phyloP scores from a whole-genome alignment of 768 basidiomycete species.

The Saitozyma sp. region DNA sequence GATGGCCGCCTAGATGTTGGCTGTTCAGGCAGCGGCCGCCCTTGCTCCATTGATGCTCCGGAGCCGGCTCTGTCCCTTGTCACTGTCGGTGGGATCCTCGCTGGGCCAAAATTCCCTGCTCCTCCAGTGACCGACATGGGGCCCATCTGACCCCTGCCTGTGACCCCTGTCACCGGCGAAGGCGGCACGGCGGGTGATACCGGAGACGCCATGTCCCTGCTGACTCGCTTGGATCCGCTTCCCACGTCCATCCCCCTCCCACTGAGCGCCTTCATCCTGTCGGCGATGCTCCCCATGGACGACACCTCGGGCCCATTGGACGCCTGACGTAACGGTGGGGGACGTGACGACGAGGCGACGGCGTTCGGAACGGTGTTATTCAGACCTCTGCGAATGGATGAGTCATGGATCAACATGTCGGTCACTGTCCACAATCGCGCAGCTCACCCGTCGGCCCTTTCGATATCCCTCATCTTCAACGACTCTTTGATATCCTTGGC shows the following conservation, averaged over 20 bases:
- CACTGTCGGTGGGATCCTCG: conserved; percentile 1
- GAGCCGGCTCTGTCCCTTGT: conserved; percentile 54
- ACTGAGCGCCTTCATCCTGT: conserved; percentile 73
- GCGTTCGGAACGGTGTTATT: background rate
- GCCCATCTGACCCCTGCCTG: conserved; percentile 41
- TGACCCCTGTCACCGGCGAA: too few relatives aligned
- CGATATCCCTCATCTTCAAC: conserved; percentile 55
- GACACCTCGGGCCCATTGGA: conserved; percentile 55
- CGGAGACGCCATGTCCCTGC: conserved; percentile 55
- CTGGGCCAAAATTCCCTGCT: conserved; percentile 19
- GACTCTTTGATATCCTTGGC: conserved; percentile 58
- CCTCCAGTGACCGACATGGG: conserved; percentile 21
- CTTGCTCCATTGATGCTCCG: too few relatives aligned
- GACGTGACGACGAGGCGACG: conserved; percentile 9
- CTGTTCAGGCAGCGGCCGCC: conserved; percentile 60
- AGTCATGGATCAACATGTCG: background rate
- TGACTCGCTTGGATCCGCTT: conserved; percentile 52
- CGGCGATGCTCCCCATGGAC: conserved; percentile 71
- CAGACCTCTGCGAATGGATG: too few relatives aligned
- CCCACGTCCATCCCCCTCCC: conserved; percentile 68
- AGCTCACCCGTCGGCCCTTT: conserved; percentile 36
- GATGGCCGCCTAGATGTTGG: conserved; percentile 60
- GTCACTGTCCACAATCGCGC: background rate
- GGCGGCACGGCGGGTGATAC: too few relatives aligned
- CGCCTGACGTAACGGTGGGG: conserved; percentile 13